phyloP scores from a whole-genome alignment of 768 basidiomycete genomes.

The Mycena sanguinolenta region DNA sequence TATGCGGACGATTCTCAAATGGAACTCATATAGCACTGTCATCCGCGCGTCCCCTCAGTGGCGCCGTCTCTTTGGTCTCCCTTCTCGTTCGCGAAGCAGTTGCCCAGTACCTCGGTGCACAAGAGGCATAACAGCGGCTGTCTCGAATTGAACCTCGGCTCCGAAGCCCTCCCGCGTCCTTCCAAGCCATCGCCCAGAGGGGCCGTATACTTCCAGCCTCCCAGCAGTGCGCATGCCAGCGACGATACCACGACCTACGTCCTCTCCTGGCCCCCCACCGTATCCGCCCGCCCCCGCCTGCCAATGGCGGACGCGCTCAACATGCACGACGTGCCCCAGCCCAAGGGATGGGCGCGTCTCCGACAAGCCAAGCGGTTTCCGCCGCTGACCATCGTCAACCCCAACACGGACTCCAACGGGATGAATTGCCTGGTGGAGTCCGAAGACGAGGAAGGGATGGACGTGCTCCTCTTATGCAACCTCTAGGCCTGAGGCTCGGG shows the following conservation, averaged over 20 bases:
- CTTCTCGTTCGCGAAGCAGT: neutral
- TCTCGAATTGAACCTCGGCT: constrained; percentile 10
- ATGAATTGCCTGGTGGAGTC: constrained; percentile 9
- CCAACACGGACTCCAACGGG: too few relatives aligned
- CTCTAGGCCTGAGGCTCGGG: neutral
- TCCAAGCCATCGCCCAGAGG: constrained; percentile 2
- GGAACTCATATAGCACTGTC: constrained; percentile 13
- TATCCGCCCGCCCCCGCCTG: neutral
- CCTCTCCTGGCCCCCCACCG: constrained; percentile 28
- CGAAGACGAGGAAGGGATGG: constrained; percentile 15
- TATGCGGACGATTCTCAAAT: constrained; percentile 2
- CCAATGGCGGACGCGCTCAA: neutral
- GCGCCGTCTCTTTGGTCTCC: neutral
- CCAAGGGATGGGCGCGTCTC: constrained; percentile 30
- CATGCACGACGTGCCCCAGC: neutral
- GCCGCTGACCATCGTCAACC: neutral
- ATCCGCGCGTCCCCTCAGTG: neutral
- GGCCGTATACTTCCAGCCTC: constrained; percentile 7
- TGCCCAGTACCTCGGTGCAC: neutral
- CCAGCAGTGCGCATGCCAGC: neutral
- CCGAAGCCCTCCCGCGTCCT: constrained; percentile 21
- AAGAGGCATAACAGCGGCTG: neutral
- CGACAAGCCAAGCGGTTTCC: constrained; percentile 26
- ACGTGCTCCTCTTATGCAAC: neutral
- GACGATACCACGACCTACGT: constrained; percentile 8